These are phyloP conservation scores for Aspergillus neoniger DNA, from an alignment of 2,329 filamentous ascomycete species.

Conservation along the genomic window DNA sequence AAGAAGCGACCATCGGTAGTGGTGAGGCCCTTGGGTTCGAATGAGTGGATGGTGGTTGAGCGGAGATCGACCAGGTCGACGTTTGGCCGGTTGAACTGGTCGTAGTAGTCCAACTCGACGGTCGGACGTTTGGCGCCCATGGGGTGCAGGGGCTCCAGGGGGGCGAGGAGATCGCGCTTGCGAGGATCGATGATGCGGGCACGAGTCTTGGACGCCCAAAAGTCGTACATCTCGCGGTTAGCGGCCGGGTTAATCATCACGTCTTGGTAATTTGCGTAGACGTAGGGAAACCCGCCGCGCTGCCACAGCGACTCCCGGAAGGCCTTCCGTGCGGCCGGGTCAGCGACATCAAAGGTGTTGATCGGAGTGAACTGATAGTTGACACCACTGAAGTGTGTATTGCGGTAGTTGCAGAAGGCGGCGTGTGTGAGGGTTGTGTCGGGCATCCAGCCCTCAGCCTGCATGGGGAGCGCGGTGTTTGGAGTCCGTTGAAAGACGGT, in stretches of 20 bases:
- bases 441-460: constrained; percentile 21
- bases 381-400: constrained; percentile 17
- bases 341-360: constrained; percentile 10
- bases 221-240: constrained; percentile 57
- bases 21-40: constrained; percentile 38
- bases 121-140: constrained; percentile 58
- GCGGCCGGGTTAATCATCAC: constrained; percentile 48
- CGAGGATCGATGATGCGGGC: constrained; percentile 54
- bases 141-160: constrained; percentile 54
- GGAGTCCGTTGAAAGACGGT: constrained; percentile 29
- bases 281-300: constrained; percentile 23
- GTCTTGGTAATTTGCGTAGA: constrained; percentile 52
- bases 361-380: constrained; percentile 9
- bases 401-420: constrained; percentile 17
- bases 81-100: constrained; percentile 51
- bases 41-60: constrained; percentile 11
- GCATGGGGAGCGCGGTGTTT: constrained; percentile 29
- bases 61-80: constrained; percentile 35
- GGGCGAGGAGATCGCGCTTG: constrained; percentile 56
- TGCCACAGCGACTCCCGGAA: constrained; percentile 23
- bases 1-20: constrained; percentile 40
- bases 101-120: constrained; percentile 55
- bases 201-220: constrained; percentile 58
- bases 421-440: constrained; percentile 14
- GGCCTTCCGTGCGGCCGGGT: constrained; percentile 9